Conservation (phyloP, 2,329 filamentous ascomycete genomes). For the Cordyceps pruinosa region DNA sequence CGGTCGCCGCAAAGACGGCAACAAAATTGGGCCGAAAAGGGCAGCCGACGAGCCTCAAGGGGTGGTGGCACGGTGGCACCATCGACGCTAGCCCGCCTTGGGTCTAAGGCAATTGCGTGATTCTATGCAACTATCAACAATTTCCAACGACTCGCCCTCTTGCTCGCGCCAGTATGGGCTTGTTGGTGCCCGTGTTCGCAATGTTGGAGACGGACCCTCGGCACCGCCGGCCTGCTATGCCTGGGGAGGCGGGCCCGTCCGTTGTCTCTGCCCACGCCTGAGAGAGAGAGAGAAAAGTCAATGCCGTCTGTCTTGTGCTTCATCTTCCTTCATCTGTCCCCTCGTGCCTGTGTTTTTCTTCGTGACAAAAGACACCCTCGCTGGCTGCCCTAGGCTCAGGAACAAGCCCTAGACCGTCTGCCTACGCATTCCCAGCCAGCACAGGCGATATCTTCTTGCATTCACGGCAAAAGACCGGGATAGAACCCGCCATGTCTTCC, state of each 20-base stretch:
- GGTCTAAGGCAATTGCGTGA: slow-evolving; percentile 34
- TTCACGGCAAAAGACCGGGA: neutral
- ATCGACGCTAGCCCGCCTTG: slow-evolving; percentile 24
- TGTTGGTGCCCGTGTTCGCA: slow-evolving; percentile 14
- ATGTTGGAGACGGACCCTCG: slow-evolving; percentile 3
- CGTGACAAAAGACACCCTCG: neutral
- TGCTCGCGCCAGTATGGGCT: slow-evolving; percentile 15
- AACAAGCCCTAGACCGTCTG: neutral
- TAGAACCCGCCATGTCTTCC: slow-evolving; percentile 25
- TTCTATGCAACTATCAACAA: slow-evolving; percentile 32
- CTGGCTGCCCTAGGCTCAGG: neutral
- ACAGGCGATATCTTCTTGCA: neutral
- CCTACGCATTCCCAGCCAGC: neutral
- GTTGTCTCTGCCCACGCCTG: neutral
- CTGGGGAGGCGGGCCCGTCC: slow-evolving; percentile 4
- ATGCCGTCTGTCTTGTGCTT: slow-evolving; percentile 3
- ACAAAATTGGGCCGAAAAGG: slow-evolving; percentile 6
- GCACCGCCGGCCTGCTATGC: neutral
- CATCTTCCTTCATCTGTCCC: neutral
- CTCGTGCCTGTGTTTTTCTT: neutral
- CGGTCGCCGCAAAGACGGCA: neutral
- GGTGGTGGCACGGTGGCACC: slow-evolving; percentile 13
- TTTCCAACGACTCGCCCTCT: slow-evolving; percentile 17
- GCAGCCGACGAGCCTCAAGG: slow-evolving; percentile 2
- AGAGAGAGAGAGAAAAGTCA: slow-evolving; percentile 4